Base-by-base conservation (phyloP, 495 filamentous ascomycete genomes). In the Penicillium verhagenii region DNA sequence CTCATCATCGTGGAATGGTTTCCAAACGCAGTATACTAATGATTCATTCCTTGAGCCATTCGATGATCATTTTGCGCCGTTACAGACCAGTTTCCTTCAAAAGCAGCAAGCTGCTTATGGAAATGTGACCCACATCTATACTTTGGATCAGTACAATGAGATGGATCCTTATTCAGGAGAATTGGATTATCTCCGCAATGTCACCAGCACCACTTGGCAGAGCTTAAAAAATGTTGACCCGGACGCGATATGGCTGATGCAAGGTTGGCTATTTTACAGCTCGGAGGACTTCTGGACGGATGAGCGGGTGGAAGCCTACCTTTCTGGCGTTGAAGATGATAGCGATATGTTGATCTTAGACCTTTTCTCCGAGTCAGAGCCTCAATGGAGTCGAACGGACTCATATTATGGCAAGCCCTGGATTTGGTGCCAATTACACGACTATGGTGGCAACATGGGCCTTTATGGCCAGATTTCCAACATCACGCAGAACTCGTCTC, bases 101-200 rank as follows among this genome's bases (percentile, higher is more conserved):
- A 82, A 81, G 52, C 80, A 83, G 54, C 59, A 66, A 8, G 65
- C 54, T 1, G 70, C 74, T 0, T 80, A 79, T 50, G 80, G 80
- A 1, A 76, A 80, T 53, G 65, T 83, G 43, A 79, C 71, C 6
- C 53, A 71, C 20, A 71, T 82, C 54, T 82, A 76, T 54, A 79
- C 79, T 0, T 69, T 82, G 4, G 79, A 82, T 52, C 79, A 81
- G 53, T 80, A 76, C 50, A 80, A 79, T 42, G 80, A 83, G 52
- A 81, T 80, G 54, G 59, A 75, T 43, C 80, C 80, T 3, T 70
- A 59, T 24, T 79, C 77, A 1, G 75, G 76, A 10, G 74, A 80
- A 45, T 28, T 73, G 6, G 66, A 57, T 13, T 80, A 81, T 53
- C 65, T 82, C 13, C 65, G 60, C 18, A 80, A 76, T 50, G 65